Base-by-base conservation (phyloP, 2,329 filamentous ascomycete species). In the Fusarium pseudoanthophilum region DNA sequence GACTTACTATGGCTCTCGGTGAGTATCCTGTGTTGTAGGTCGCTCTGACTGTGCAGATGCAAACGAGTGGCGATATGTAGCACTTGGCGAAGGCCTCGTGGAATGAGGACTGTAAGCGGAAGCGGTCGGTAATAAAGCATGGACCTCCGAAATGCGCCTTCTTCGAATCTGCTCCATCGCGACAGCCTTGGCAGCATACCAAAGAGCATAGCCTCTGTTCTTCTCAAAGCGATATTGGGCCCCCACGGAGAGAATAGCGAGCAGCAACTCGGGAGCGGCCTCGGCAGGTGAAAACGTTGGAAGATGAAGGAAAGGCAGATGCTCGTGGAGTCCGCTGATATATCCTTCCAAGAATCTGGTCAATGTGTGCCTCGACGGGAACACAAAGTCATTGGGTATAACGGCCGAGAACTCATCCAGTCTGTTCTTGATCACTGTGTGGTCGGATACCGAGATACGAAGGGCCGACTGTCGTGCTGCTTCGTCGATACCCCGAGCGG, bases 261-360 rank as follows among this genome's bases (percentile, higher is more conserved):
- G 82, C 10, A 93, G 83, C 8, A 94, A 83, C 79, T 93, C 92
- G 1, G 91, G 88, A 1, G 91, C 89, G n/a, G 90, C 86, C n/a
- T 90, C 88, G 13, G 87, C 87, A 1, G 91, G 87, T 4, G 86
- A 85, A 52, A 93, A 84, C 0, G 91, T 93, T 0, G 92, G 89
- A 10, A 93, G 82, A 78, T 94, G 92, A 34, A 94, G 83, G 69
- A 93, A 86, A 1, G 87, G 87, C 1, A 88, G 77, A 67, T 88
- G 85, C 59, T 88, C 86, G 62, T 89, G 86, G 65, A 93, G 93
- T 1, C 91, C 91, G 65, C 87, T 89, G 60, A 93, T 88, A 75
- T 93, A 94, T 3, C 91, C 91, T 66, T 92, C 91, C 37, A 93
- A 81, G 70, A 93, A 93, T 39, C 92, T 84, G 6, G 90, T 91